These are phyloP conservation scores for Apiotrichum sp. DNA, from an alignment of 1,284 basidiomycete species.

Conservation along the genomic window DNA sequence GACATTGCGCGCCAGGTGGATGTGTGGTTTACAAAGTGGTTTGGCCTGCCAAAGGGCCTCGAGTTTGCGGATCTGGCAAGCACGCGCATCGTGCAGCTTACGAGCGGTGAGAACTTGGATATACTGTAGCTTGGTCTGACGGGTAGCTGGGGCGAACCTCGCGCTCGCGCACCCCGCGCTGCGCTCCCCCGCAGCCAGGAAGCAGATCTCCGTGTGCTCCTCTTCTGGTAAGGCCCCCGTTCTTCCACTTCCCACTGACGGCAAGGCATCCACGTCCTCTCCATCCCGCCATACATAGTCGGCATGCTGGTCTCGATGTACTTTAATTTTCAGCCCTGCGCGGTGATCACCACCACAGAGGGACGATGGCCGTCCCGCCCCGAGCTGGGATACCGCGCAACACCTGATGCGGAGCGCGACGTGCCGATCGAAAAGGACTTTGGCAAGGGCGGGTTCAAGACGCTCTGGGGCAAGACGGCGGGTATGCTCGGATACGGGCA, in stretches of 20 bases:
- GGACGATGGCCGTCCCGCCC: constrained; percentile 17
- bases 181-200: constrained; percentile 17
- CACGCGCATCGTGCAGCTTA: constrained; percentile 35
- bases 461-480: constrained; percentile 12
- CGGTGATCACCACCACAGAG: constrained; percentile 18
- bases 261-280: constrained; percentile 37
- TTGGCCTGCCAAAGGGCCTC: constrained; percentile 23
- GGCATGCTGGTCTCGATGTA: constrained; percentile 32
- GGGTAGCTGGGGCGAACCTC: constrained; percentile 34
- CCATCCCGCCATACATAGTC: constrained; percentile 43
- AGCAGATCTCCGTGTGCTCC: constrained; percentile 31
- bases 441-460: constrained; percentile 5
- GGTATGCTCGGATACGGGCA: constrained; percentile 27
- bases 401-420: neutral
- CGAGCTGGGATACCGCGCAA: constrained; percentile 13
- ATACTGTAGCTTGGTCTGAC: neutral
- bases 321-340: constrained; percentile 28
- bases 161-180: constrained; percentile 26
- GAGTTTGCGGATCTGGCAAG: constrained; percentile 21
- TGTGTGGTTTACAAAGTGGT: constrained; percentile 26
- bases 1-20: constrained; percentile 24
- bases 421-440: neutral
- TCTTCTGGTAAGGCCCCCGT: constrained; percentile 23
- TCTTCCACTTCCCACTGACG: constrained; percentile 2
- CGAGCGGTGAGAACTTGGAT: constrained; percentile 22